Evolutionary conservation across 495 filamentous ascomycete genomes (phyloP).

Genomic region (Trichocladium antarcticum): DNA sequence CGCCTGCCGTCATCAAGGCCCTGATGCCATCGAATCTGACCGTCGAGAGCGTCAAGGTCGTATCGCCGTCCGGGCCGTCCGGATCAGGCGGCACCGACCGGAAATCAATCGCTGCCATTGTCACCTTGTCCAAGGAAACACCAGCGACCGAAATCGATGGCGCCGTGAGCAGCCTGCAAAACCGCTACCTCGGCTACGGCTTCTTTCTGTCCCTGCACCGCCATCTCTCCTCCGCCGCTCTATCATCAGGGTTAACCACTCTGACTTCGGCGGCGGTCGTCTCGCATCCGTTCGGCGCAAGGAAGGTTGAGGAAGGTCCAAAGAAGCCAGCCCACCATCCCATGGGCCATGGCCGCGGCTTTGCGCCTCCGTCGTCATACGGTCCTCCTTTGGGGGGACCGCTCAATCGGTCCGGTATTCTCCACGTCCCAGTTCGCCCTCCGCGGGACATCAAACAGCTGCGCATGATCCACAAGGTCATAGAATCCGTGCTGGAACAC

Average conservation of each 20-base stretch:
- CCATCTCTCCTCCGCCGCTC: constrained; percentile 73
- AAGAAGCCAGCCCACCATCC: constrained; percentile 47
- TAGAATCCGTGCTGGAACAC: constrained; percentile 65
- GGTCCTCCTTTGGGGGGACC: constrained; percentile 34
- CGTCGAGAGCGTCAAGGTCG: constrained; percentile 67
- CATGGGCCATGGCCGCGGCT: constrained; percentile 53
- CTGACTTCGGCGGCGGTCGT: constrained; percentile 42
- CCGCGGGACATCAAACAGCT: constrained; percentile 72
- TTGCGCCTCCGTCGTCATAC: constrained; percentile 73
- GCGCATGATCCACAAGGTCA: constrained; percentile 74
- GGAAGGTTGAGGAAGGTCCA: constrained; percentile 43
- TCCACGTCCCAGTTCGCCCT: constrained; percentile 62
- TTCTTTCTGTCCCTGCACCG: constrained; percentile 72
- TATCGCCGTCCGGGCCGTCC: constrained; percentile 36
- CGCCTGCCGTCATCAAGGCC: constrained; percentile 60
- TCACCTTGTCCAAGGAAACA: constrained; percentile 75
- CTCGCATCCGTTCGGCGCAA: constrained; percentile 77
- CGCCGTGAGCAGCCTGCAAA: constrained; percentile 65
- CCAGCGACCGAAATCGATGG: constrained; percentile 76
- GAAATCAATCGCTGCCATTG: constrained; percentile 70
- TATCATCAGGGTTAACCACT: constrained; percentile 44
- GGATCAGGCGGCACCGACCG: constrained; percentile 48
- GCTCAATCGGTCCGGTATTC: constrained; percentile 35
- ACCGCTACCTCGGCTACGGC: constrained; percentile 77
- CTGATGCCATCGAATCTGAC: constrained; percentile 56